Evolutionary conservation across 2,329 filamentous ascomycete genomes (phyloP).

Genomic region (Penicillium verrucosum): DNA sequence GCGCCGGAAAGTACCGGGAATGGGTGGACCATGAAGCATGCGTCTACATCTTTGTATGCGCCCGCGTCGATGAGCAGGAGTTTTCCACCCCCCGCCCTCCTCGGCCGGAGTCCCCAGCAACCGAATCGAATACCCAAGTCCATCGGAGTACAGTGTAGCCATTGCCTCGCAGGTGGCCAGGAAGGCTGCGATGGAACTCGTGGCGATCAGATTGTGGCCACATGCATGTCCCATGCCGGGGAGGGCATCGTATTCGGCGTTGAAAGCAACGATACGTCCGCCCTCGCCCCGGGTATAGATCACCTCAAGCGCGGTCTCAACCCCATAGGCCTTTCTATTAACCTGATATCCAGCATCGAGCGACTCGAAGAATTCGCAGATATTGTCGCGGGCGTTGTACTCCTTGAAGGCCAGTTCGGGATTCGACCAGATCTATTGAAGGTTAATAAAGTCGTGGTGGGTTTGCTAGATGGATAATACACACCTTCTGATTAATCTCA

Average conservation of each 20-base stretch:
- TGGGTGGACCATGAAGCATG: constrained; percentile 38
- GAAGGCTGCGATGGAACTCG: constrained; percentile 25
- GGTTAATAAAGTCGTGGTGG: neutral
- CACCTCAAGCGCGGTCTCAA: constrained; percentile 13
- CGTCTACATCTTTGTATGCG: constrained; percentile 34
- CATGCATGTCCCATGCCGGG: constrained; percentile 31
- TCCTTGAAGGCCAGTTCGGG: constrained; percentile 18
- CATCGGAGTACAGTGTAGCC: constrained; percentile 6
- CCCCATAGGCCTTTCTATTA: constrained; percentile 11
- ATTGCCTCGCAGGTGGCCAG: constrained; percentile 24
- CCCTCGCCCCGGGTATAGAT: constrained; percentile 29
- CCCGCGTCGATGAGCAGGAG: constrained; percentile 38
- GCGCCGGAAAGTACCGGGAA: constrained; percentile 13
- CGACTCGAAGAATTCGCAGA: constrained; percentile 15
- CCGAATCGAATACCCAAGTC: constrained; percentile 13
- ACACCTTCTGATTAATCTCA: constrained; percentile 23
- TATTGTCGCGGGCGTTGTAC: constrained; percentile 15
- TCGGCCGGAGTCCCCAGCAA: constrained; percentile 32
- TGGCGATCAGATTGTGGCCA: constrained; percentile 31
- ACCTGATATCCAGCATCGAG: constrained; percentile 12
- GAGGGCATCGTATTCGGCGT: constrained; percentile 35
- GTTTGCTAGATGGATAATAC: too few relatives aligned
- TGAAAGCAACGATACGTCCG: constrained; percentile 24
- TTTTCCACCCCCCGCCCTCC: constrained; percentile 32
- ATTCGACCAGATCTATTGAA: constrained; percentile 15